Percentiles rank a stretch among this genome's conserved stretches.
Evolutionary conservation across 2,329 filamentous ascomycete genomes (phyloP).

Genomic region (Aspergillus ruber): DNA sequence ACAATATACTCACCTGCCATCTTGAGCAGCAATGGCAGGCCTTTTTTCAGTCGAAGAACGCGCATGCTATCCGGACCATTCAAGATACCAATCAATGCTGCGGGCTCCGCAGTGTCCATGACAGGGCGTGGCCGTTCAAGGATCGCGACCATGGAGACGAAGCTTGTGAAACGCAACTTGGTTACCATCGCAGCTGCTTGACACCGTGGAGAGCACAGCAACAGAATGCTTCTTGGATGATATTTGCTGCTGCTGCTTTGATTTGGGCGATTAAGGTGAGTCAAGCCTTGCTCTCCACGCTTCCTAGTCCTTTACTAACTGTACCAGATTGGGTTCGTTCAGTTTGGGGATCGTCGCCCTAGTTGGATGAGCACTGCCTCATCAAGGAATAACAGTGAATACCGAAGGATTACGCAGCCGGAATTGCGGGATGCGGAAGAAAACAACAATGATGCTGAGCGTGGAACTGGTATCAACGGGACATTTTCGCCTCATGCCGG

Average conservation of each 20-base stretch:
- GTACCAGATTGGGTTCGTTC: conserved; percentile 4
- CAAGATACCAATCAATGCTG: conserved; percentile 30
- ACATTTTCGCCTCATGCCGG: not conserved
- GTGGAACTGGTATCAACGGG: not conserved
- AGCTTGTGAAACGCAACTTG: conserved; percentile 25
- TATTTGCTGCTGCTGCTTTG: conserved; percentile 20
- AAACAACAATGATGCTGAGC: conserved; percentile 1
- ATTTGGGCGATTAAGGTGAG: conserved; percentile 17
- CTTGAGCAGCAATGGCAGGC: conserved; percentile 26
- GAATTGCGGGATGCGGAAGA: conserved; percentile 2
- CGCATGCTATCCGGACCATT: conserved; percentile 25
- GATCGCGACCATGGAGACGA: conserved; percentile 20
- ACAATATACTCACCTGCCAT: conserved; percentile 19
- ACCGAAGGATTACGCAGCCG: conserved; percentile 7
- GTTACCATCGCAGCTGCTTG: conserved; percentile 25
- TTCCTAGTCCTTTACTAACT: not conserved
- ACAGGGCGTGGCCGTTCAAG: conserved; percentile 35
- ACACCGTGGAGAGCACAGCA: conserved; percentile 24
- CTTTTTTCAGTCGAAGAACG: conserved; percentile 25
- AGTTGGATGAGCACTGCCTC: conserved; percentile 8
- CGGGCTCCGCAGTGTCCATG: conserved; percentile 29
- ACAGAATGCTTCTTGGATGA: conserved; percentile 20
- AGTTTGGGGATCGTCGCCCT: not conserved
- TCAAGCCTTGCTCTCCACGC: not conserved
- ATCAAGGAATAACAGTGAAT: conserved; percentile 1